Base-by-base conservation (phyloP, 2,329 filamentous ascomycete genomes). In the Aspergillus amoenus region DNA sequence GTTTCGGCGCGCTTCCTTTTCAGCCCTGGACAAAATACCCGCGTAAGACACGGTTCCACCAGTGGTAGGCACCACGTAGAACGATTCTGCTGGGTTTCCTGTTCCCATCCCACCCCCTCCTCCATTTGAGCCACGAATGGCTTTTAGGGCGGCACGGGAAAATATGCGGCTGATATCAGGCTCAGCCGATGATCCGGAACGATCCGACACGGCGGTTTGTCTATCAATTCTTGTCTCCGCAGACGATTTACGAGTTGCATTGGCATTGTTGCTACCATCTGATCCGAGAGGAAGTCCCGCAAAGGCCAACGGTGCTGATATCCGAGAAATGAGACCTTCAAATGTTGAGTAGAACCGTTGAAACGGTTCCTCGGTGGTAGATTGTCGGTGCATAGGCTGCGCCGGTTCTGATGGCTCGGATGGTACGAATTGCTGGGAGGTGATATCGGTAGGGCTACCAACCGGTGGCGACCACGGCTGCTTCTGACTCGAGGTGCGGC, bases 1-100 rank as follows among this genome's bases (percentile, higher is more conserved):
- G 40, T 73, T 76, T 22, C 70, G 66, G 24, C 73, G 73, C 7
- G 73, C 70, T 52, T 77, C 72, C 53, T 77, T 80, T 60, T 79
- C 75, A 7, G 76, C 76, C 24, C 79, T 74, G 32, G 75, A 88
- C 18, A 96, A 79, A 52, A 99, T 97, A 61, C 89, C 92, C 44
- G 94, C 93, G 69, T 97, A 99, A 0, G 92, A 94, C 59, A 93
- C 88, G 3, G 92, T 97, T 62, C 93, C 92, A 5, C 94, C 93
- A 17, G 90, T 91, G 0, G 90, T 90, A 4, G 93, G 94, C 1
- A 99, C 94, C 1, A 97, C 89, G 71, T 97, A 97, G 77, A 99
- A 99, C 8, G 90, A 94, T 62, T 85, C 82, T 6, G 79, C 79
- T 3, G 75, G 61, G 66, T 90, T 89, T 57, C 82, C 84, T 12